Percentiles rank a stretch among this genome's conserved stretches.
phyloP scores from a whole-genome alignment of 108 stramenopile species.

The Conticribra weissflogii region DNA sequence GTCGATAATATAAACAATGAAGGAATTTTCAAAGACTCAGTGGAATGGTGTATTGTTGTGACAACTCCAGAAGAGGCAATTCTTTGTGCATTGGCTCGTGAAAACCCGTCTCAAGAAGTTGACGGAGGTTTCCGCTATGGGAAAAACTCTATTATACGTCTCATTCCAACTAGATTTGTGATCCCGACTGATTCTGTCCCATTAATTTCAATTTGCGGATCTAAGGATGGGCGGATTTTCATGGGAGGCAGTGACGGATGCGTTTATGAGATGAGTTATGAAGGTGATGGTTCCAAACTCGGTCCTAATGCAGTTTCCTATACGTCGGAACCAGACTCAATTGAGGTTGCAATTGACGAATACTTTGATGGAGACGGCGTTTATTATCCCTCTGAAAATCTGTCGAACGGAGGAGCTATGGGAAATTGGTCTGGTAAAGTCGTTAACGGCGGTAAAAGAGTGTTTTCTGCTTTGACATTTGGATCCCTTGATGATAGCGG shows the following conservation, averaged over 20 bases:
- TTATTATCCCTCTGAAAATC: conserved; percentile 4
- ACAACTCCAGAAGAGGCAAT: conserved; percentile 92
- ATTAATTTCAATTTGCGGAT: conserved; percentile 78
- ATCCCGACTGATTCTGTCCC: conserved; percentile 89
- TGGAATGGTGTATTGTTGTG: conserved; percentile 91
- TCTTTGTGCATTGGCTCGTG: conserved; percentile 75
- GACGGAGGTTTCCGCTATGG: conserved; percentile 27
- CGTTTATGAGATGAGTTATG: conserved; percentile 92
- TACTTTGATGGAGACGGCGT: conserved; percentile 48
- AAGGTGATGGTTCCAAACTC: conserved; percentile 17
- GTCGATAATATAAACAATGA: neutral
- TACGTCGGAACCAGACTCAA: neutral
- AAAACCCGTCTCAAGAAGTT: conserved; percentile 4
- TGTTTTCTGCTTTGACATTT: conserved; percentile 54
- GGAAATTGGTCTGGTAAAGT: conserved; percentile 2
- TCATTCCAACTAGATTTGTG: conserved; percentile 82
- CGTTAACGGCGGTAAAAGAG: conserved; percentile 57
- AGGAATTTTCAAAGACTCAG: conserved; percentile 83
- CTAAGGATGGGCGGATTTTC: conserved; percentile 87
- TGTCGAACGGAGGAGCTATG: neutral
- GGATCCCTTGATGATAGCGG: conserved; percentile 33
- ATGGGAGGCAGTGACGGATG: conserved; percentile 96
- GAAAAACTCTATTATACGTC: conserved; percentile 24
- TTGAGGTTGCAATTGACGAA: conserved; percentile 42
- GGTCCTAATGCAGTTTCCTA: neutral